Conservation (phyloP, 2,329 filamentous ascomycete genomes). For the Myriosclerotinia duriaeana region DNA sequence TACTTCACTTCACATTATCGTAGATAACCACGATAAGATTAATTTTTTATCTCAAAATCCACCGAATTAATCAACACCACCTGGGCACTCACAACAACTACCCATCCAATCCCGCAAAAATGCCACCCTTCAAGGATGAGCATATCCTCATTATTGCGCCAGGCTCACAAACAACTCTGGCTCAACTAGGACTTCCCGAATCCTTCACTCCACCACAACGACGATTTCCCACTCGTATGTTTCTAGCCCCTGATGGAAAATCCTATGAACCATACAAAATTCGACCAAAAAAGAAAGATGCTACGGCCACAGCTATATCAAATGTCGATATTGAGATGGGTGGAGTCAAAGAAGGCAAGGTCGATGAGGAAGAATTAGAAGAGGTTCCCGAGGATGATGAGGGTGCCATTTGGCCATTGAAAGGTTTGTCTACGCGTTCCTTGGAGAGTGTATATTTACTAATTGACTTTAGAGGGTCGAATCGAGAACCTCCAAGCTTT, state of each 20-base stretch:
- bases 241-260: constrained; percentile 71
- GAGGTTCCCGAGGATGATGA: constrained; percentile 69
- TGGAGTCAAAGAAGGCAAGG: constrained; percentile 39
- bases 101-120: too few species aligned
- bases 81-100: too few species aligned
- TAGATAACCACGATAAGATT: not conserved
- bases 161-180: constrained; percentile 41
- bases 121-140: constrained; percentile 40
- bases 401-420: constrained; percentile 85
- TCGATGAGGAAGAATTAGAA: constrained; percentile 54
- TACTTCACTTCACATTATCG: not conserved
- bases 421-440: constrained; percentile 44
- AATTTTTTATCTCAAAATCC: not conserved
- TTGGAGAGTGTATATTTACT: constrained; percentile 24
- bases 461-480: constrained; percentile 58
- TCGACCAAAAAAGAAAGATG: constrained; percentile 58
- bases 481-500: constrained; percentile 92
- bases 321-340: constrained; percentile 41
- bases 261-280: constrained; percentile 82
- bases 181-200: constrained; percentile 41
- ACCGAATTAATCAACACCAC: not conserved
- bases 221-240: constrained; percentile 92
- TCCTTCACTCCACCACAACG: constrained; percentile 77
- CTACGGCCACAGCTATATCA: constrained; percentile 28
- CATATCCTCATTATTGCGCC: constrained; percentile 48